Evolutionary conservation across 257 asterid species (phyloP), one percentile per base, ranked within the genome.

Genomic region (Henckelia pumila): DNA sequence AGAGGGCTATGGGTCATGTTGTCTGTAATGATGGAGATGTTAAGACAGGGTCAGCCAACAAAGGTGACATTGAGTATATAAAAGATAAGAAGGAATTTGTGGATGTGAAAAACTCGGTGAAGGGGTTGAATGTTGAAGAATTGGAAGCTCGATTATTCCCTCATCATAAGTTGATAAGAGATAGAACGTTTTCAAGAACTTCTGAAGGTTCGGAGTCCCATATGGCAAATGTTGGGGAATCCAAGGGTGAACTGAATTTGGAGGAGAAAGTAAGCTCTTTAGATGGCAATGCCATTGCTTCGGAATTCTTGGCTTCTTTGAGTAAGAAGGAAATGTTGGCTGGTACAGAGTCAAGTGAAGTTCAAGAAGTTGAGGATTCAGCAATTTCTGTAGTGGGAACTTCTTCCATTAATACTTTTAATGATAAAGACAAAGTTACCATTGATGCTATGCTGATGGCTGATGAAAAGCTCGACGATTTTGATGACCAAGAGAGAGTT

Each of bases 91-190:
- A 47, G 44, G 62, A 35, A 1, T 75, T 40, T 13, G 56, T 8
- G 68, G 83, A 76, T 61, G 72, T 67, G 56, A 82, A 74, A 71
- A 73, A 71, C 61, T 74, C 73, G 53, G 82, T 77, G 58, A 88
- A 79, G 67, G 92, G 87, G 59, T 68, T 91, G 71, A 86, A 81
- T 69, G 79, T 65, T 4, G 85, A 85, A 23, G 87, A 85, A 66
- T 26, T 87, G 52, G 95, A 89, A 70, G 88, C 86, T 0, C 76
- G 93, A 37, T 77, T 89, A 35, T 85, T 87, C 80, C 96, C 95
- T 53, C 95, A 89, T 78, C 89, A 84, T 68, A 89, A 87, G 78
- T 74, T 89, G 79, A 77, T 87, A 3, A 78, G 89, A 50, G 91
- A 84, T 32, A 77, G 95, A 72, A 84, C 78, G 8, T 73, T 78